Percentiles rank a stretch among this genome's conserved stretches.
These are phyloP conservation scores for Leccinum truebloodii DNA, from an alignment of 768 basidiomycete genomes.

Conservation along the genomic window DNA sequence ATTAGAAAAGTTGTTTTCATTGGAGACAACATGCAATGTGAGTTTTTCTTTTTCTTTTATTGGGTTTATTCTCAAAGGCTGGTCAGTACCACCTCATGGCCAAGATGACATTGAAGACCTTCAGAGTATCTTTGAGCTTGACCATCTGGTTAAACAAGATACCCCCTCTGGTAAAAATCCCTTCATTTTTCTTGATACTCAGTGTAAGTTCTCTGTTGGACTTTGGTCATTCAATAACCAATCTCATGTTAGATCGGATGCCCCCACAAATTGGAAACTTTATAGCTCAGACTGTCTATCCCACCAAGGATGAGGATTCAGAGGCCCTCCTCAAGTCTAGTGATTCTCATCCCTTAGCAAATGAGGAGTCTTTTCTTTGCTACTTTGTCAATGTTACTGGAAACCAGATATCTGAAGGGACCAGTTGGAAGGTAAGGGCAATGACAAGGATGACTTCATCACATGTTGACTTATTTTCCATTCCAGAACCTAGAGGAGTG, in stretches of 20 bases:
- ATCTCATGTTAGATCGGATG: conserved; percentile 65
- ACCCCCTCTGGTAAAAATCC: conserved; percentile 24
- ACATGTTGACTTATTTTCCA: background rate
- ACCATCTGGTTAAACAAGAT: conserved; percentile 47
- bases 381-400: conserved; percentile 61
- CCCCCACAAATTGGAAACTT: conserved; percentile 76
- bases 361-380: conserved; percentile 47
- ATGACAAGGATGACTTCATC: conserved; percentile 1
- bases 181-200: conserved; percentile 64
- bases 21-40: conserved; percentile 69
- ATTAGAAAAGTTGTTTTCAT: conserved; percentile 61
- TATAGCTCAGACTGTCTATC: conserved; percentile 69
- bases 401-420: conserved; percentile 35
- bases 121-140: conserved; percentile 77
- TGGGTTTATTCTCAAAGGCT: conserved; percentile 29
- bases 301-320: conserved; percentile 37
- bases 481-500: conserved; percentile 62
- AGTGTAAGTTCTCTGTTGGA: conserved; percentile 52
- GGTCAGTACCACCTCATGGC: conserved; percentile 76
- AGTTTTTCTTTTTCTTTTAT: conserved; percentile 30
- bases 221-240: conserved; percentile 1
- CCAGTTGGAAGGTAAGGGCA: conserved; percentile 42
- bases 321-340: conserved; percentile 48
- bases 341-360: conserved; percentile 50
- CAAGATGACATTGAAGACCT: conserved; percentile 65